Conservation (phyloP, 148 eudicot species). For the Pharnaceum exiguum region DNA sequence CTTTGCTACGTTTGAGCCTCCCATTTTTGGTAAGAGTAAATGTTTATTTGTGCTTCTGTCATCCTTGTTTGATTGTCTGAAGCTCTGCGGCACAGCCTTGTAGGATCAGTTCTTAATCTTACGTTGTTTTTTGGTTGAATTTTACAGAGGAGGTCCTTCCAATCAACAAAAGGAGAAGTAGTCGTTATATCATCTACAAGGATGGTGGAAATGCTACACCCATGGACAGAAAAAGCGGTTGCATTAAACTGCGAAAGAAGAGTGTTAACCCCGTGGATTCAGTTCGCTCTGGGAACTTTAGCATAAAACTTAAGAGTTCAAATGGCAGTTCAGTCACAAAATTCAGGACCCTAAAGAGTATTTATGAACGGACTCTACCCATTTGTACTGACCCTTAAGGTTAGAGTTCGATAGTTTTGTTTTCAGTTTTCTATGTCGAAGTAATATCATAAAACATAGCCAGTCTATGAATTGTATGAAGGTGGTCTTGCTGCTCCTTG, state of each 20-base stretch:
- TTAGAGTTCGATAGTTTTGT: neutral
- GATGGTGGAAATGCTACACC: neutral
- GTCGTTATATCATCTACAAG: neutral
- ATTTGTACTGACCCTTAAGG: neutral
- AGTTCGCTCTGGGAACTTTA: neutral
- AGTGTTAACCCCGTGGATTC: neutral
- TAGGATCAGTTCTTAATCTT: neutral
- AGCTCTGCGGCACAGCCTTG: too few relatives aligned
- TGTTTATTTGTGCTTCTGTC: too few relatives aligned
- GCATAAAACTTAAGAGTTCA: too few relatives aligned
- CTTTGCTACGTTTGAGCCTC: too few relatives aligned
- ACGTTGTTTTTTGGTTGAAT: neutral
- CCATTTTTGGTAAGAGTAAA: too few relatives aligned
- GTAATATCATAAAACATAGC: neutral
- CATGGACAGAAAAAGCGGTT: neutral
- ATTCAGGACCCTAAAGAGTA: conserved; percentile 7
- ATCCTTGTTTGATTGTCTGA: too few relatives aligned
- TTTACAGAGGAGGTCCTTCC: conserved; percentile 15
- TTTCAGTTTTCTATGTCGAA: neutral
- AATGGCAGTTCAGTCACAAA: neutral
- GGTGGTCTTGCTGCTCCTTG: too few relatives aligned
- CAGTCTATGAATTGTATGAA: too few relatives aligned
- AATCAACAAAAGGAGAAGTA: conserved; percentile 15
- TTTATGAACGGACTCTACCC: conserved; percentile 6
- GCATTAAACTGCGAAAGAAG: neutral